Evolutionary conservation across 805 yeast species (phyloP).

Genomic region (Cyberlindnera lachancei): DNA sequence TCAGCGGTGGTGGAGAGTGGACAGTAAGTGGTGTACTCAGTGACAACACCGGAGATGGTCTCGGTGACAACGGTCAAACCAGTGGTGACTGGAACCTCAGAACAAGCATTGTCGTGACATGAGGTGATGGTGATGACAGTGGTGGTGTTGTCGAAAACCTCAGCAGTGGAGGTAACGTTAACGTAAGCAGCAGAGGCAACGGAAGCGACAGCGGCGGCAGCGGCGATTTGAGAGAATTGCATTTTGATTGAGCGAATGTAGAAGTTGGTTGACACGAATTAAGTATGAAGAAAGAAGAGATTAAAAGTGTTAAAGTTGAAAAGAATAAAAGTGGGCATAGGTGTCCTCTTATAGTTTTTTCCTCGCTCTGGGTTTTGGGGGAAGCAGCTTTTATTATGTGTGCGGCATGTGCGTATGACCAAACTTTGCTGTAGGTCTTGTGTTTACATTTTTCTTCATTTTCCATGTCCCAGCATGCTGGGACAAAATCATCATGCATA

Average conservation of each 20-base stretch:
- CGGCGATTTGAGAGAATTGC: constrained; percentile 28
- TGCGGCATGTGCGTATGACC: too few species aligned
- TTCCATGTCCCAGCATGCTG: too few species aligned
- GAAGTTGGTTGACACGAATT: constrained; percentile 20
- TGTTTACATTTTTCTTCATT: constrained; percentile 1
- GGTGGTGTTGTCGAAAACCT: constrained; percentile 16
- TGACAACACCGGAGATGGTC: constrained; percentile 14
- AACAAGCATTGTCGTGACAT: constrained; percentile 14
- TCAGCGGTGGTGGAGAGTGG: constrained; percentile 12
- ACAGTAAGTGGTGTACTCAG: constrained; percentile 21
- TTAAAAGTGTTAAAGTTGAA: constrained; percentile 1
- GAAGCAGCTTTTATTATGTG: too few species aligned
- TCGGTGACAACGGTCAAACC: constrained; percentile 22
- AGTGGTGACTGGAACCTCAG: constrained; percentile 22
- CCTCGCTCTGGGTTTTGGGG: too few species aligned
- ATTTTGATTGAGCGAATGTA: constrained; percentile 25
- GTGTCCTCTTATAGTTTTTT: constrained; percentile 2
- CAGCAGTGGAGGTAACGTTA: constrained; percentile 23
- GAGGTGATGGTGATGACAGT: constrained; percentile 28
- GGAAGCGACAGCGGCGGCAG: constrained; percentile 22
- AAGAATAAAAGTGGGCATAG: constrained; percentile 4
- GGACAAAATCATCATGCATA: too few species aligned
- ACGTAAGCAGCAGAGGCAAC: constrained; percentile 22
- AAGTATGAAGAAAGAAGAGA: constrained; percentile 12
- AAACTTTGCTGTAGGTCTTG: too few species aligned